Evolutionary conservation across 805 yeast genomes (phyloP).

Genomic region (Myxozyma geophila): DNA sequence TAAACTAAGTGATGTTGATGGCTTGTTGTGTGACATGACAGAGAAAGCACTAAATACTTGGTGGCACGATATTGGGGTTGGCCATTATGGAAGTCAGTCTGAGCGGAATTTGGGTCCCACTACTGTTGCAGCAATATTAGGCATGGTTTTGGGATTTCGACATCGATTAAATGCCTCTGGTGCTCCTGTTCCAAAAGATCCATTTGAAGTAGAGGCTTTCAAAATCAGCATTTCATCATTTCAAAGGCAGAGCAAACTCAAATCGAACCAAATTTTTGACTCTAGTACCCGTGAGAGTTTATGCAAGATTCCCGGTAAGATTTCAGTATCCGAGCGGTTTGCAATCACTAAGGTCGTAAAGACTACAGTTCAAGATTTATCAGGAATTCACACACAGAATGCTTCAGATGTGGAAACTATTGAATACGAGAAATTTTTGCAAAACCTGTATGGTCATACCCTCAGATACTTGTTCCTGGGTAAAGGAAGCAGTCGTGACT

Average conservation of each 20-base stretch:
- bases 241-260: slow-evolving; percentile 69
- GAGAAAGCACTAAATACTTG: slow-evolving; percentile 71
- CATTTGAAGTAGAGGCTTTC: slow-evolving; percentile 75
- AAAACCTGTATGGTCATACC: slow-evolving; percentile 44
- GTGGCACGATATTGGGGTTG: slow-evolving; percentile 77
- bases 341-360: slow-evolving; percentile 70
- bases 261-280: slow-evolving; percentile 57
- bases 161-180: slow-evolving; percentile 60
- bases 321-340: slow-evolving; percentile 48
- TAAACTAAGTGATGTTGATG: slow-evolving; percentile 75
- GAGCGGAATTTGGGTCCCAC: slow-evolving; percentile 65
- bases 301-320: slow-evolving; percentile 54
- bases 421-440: slow-evolving; percentile 45
- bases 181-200: slow-evolving; percentile 77
- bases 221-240: slow-evolving; percentile 71
- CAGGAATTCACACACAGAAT: slow-evolving; percentile 46
- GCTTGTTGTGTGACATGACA: slow-evolving; percentile 79
- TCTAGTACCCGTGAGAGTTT: slow-evolving; percentile 57
- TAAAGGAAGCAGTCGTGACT: slow-evolving; percentile 49
- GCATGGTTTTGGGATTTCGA: slow-evolving; percentile 71
- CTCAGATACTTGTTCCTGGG: slow-evolving; percentile 53
- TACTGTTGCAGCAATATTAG: slow-evolving; percentile 78
- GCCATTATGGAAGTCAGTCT: slow-evolving; percentile 44
- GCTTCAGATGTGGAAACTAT: slow-evolving; percentile 46
- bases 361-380: slow-evolving; percentile 70